Base-by-base conservation (phyloP, 164 flowering plant genomes). In the Paratinospora sagittata region DNA sequence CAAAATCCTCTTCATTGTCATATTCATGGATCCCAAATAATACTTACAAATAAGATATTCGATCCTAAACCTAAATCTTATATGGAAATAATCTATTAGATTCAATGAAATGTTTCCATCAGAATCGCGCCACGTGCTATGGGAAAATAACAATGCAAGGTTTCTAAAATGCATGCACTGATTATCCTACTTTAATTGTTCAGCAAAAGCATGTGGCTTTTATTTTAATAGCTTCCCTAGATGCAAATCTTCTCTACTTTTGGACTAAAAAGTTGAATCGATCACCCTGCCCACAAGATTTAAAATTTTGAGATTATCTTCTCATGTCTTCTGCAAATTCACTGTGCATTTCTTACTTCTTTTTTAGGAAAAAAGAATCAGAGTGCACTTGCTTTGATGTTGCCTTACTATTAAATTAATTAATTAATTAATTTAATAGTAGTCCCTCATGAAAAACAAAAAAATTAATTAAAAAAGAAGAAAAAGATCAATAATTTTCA, bases 231-330 rank as follows among this genome's bases (percentile, higher is more conserved):
- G 36, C 58, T 67, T 67, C 47, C 47, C 24, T 47, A 67, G 70
- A 67, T 67, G 58, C 61, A 67, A 45, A 67, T 67, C 70, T 67
- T 17, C 60, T 14, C 37, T 27, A 2, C 27, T 67, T 67, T 67
- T 67, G 3, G 12, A 67, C 3, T 17, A 26, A 19, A 14, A 55
- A 55, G 60, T 21, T 55, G 24, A 55, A 55, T 43, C 23, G 8
- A 55, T 19, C 24, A 14, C 60, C 24, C 23, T 55, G 47, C 47
- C 34, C 34, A 43, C 23, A 17, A 67, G 17, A 24, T 67, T 47
- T 16, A 47, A 47, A 16, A 67, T 41, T 67, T 61, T 61, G 33
- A 67, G 9, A 67, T 45, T 47, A 45, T 45, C 60, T 14, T 37
- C 47, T 52, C 70, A 26, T 67, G 23, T 33, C 70, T 26, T 47